Evolutionary conservation across 768 basidiomycete genomes (phyloP), one percentile per base, ranked within the genome.

Genomic region (Mycena belliarum): DNA sequence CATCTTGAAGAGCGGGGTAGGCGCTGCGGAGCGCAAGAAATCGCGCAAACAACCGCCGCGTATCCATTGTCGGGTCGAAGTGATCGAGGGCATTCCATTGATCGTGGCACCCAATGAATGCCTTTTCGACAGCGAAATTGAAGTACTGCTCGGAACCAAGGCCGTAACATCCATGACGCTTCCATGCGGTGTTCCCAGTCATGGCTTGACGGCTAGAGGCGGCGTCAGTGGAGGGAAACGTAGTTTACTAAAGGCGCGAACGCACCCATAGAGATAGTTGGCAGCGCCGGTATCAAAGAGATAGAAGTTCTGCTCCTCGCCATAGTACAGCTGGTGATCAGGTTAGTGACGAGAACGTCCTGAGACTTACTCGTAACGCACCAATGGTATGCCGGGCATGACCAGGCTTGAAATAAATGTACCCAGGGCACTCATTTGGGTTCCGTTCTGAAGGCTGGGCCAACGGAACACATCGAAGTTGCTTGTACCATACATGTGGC

Each of bases 391-490:
- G 63, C 95, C 95, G 29, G 93, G 95, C 87, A 95, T 88, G 25
- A 95, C 77, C 63, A 96, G 66, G 26, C 82, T 80, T 32, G 87
- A 84, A 64, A 96, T 80, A 68, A 95, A 96, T 12, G 88, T 83
- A 1, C 81, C 94, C 49, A 95, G 70, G 15, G 81, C 87, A 56
- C 88, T 87, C 64, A 81, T 82, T 65, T 90, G 83, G 1, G 87
- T 88, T 20, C 95, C 95, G 66, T 93, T 91, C 66, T 88, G 84
- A 65, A 97, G 70, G 73, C 89, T 86, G 4, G 92, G 93, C 95
- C 94, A 97, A 55, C 95, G 82, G 80, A 89, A 97, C 11, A 97
- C 83, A 77, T 96, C 95, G 75, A 95, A 95, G 69, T 96, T 95
- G 68, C 89, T 90, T n/a, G 87, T 87, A 38, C 95, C 95, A 67